Conservation (phyloP, 257 asterid species). For the Gentiana straminea region DNA sequence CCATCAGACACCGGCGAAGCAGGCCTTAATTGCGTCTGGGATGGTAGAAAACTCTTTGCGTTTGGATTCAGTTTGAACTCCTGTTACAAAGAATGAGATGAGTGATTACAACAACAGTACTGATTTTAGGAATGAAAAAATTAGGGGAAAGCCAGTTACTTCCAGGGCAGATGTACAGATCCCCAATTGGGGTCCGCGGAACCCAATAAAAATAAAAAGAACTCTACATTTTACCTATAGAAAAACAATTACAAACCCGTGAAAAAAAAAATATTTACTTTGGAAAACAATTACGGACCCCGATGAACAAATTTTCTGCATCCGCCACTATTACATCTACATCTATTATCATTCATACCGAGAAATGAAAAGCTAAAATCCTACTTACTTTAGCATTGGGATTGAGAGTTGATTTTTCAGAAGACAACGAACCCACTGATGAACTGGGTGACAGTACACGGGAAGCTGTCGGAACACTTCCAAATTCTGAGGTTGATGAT, state of each 20-base stretch:
- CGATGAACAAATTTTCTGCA: too few relatives aligned
- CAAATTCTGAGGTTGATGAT: conserved; percentile 62
- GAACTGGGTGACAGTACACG: conserved; percentile 70
- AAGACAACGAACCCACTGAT: conserved; percentile 71
- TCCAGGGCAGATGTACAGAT: too few relatives aligned
- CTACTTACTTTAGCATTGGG: conserved; percentile 83
- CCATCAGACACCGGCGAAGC: conserved; percentile 78
- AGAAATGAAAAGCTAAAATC: background rate
- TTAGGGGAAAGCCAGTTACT: background rate
- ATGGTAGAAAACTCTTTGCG: conserved; percentile 75
- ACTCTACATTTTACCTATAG: too few relatives aligned
- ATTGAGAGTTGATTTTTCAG: conserved; percentile 81
- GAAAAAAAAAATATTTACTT: too few relatives aligned
- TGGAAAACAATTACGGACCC: too few relatives aligned
- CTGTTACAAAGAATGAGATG: conserved; percentile 23
- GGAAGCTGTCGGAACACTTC: conserved; percentile 59
- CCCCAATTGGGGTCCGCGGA: too few relatives aligned
- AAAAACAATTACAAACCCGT: too few relatives aligned
- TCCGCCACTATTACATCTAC: too few relatives aligned
- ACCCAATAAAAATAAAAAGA: too few relatives aligned
- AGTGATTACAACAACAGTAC: background rate
- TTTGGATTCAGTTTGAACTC: conserved; percentile 87
- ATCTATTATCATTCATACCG: background rate
- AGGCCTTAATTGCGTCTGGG: conserved; percentile 60
- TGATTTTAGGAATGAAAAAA: background rate